A percentile compares a stretch with the other conserved stretches of the same genome.
phyloP scores from a whole-genome alignment of 768 basidiomycete species.

The Albatrellus ellisii region DNA sequence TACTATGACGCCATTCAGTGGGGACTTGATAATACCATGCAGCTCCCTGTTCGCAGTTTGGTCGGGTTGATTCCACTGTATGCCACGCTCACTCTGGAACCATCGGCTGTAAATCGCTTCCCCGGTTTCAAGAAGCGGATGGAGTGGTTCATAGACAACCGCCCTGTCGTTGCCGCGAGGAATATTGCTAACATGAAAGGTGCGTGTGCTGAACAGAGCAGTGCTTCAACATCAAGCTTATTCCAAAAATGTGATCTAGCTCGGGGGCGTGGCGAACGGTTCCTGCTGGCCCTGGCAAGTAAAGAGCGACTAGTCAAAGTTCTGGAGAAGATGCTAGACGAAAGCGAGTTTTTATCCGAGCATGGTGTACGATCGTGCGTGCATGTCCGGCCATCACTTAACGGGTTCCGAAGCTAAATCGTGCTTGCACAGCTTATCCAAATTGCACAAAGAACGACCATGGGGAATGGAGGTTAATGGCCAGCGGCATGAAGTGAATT shows the following conservation, averaged over 20 bases:
- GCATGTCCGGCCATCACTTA: constrained; percentile 20
- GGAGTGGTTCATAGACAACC: constrained; percentile 96
- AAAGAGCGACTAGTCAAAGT: constrained; percentile 85
- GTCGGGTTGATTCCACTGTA: constrained; percentile 98
- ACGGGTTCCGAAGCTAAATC: background rate
- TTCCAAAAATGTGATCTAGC: constrained; percentile 1
- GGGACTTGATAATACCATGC: constrained; percentile 68
- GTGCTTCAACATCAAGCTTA: background rate
- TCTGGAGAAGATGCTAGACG: constrained; percentile 93
- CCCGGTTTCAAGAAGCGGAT: constrained; percentile 98
- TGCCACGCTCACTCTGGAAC: constrained; percentile 89
- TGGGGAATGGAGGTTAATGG: constrained; percentile 95
- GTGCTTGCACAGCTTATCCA: constrained; percentile 53
- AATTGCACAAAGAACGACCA: constrained; percentile 80
- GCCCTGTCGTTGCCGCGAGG: constrained; percentile 74
- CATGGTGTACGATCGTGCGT: constrained; percentile 86
- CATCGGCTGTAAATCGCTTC: constrained; percentile 76
- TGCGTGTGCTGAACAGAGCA: constrained; percentile 18
- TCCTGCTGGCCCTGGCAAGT: constrained; percentile 78
- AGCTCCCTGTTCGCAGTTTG: constrained; percentile 85
- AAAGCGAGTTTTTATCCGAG: constrained; percentile 92
- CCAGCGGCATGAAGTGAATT: constrained; percentile 81
- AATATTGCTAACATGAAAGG: constrained; percentile 97
- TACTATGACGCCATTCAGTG: constrained; percentile 97
- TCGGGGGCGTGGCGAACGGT: constrained; percentile 70